phyloP scores from a whole-genome alignment of 2,329 filamentous ascomycete species.

The Fusarium penzigii region DNA sequence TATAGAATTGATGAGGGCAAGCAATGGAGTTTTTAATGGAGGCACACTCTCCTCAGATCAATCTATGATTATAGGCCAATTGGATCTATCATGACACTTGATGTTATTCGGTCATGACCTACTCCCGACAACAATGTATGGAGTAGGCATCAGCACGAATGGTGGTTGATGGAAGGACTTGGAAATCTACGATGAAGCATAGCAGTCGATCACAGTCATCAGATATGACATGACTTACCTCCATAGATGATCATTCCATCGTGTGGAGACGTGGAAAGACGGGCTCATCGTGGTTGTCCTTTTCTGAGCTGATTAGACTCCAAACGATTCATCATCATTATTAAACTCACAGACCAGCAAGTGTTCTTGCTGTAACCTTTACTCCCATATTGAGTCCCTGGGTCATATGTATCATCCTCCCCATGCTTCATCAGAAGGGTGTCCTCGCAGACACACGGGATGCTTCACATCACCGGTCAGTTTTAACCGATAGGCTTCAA shows the following conservation, averaged over 20 bases:
- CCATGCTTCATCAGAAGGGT: background rate
- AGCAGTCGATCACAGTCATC: background rate
- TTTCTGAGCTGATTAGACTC: constrained; percentile 34
- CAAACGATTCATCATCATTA: constrained; percentile 29
- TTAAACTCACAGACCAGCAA: constrained; percentile 35
- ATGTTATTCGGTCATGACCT: no score
- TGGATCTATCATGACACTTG: constrained; percentile 1
- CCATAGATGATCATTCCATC: background rate
- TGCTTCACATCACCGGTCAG: no score
- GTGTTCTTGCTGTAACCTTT: constrained; percentile 5
- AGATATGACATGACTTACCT: constrained; percentile 21
- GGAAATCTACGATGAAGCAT: background rate
- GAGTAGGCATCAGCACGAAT: no score
- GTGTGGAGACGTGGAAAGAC: constrained; percentile 3
- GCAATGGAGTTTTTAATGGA: constrained; percentile 30
- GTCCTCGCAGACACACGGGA: no score
- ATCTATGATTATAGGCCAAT: constrained; percentile 18
- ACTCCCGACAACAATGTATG: no score
- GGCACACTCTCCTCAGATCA: constrained; percentile 39
- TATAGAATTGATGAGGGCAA: constrained; percentile 24
- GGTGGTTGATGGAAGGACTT: background rate
- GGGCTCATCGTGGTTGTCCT: constrained; percentile 14
- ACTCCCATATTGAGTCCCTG: no score
- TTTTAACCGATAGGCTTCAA: constrained; percentile 60
- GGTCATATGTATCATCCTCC: no score